Evolutionary conservation across 495 filamentous ascomycete genomes (phyloP), one percentile per base, ranked within the genome.

Genomic region (Clohesyomyces aquaticus): DNA sequence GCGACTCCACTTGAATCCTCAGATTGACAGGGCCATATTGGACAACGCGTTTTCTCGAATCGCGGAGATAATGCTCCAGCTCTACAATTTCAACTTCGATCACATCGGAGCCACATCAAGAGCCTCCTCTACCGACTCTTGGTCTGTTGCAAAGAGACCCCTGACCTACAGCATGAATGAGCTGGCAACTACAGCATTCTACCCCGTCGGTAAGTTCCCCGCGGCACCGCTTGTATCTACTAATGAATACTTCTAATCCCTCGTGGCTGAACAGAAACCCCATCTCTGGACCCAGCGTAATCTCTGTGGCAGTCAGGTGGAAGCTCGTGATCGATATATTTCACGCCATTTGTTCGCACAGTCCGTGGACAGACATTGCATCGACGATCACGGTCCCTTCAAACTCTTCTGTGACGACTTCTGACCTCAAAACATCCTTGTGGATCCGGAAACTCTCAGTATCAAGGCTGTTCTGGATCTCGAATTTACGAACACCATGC

Each of bases 251-350:
- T 56, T 77, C 53, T 50, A 55, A 38, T 73, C 42, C 41, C 50
- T 74, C 59, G 66, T 61, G 47, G 64, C 72, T 61, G 59, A 73
- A 63, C 67, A 74, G 46, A 49, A 74, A 16, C 69, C 55, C 63
- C 74, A 75, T 45, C 69, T 78, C 67, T 55, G 65, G 59, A 73
- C 72, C 23, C 74, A 80, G 63, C 72, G 73, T n/a, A 79, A 79
- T 72, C 68, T 78, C 48, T 67, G 67, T 26, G 52, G 65, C 53
- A 65, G 73, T 69, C 48, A 64, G 21, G 63, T 71, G 68, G 72
- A 73, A 46, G 71, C 69, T 55, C 50, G 69, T 59, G 56, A 68
- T 52, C 73, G 69, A 19, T 77, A 74, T 60, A 71, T 77, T 55
- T 71, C 75, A 57, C 74, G 73, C 65, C 67, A 73, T 66, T 71